phyloP scores from a whole-genome alignment of 495 filamentous ascomycete species.

The Lasiosphaeris hirsuta region DNA sequence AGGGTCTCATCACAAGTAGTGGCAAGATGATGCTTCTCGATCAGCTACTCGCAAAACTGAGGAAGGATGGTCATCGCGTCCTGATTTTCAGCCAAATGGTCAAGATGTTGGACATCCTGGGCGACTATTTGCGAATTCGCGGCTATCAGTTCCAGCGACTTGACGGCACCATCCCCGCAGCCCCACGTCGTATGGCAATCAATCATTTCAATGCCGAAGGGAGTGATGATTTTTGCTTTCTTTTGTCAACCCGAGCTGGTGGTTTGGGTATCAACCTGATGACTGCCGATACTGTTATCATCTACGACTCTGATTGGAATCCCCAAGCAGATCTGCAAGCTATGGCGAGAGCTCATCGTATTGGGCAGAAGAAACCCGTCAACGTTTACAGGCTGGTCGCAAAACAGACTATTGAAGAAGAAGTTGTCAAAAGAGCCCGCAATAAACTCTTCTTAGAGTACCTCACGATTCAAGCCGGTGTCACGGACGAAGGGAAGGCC shows the following conservation, averaged over 20 bases:
- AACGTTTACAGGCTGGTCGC: constrained; percentile 93
- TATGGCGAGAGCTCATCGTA: constrained; percentile 97
- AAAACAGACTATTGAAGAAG: constrained; percentile 97
- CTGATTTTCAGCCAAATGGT: constrained; percentile 99
- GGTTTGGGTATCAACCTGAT: constrained; percentile 97
- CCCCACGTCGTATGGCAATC: constrained; percentile 82
- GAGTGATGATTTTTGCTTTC: constrained; percentile 93
- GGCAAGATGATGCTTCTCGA: constrained; percentile 99
- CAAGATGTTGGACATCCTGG: constrained; percentile 93
- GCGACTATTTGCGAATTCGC: constrained; percentile 85
- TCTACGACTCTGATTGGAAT: constrained; percentile 99
- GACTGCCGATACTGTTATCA: constrained; percentile 96
- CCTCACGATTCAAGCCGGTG: constrained; percentile 92
- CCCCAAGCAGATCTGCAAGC: constrained; percentile 97
- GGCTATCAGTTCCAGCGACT: constrained; percentile 90
- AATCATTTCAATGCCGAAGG: constrained; percentile 96
- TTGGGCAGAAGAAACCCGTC: constrained; percentile 93
- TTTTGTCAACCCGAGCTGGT: constrained; percentile 91
- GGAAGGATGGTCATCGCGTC: constrained; percentile 87
- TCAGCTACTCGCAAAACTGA: constrained; percentile 85
- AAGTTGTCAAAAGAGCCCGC: constrained; percentile 89
- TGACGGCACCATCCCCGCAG: constrained; percentile 89
- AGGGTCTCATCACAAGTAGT: constrained; percentile 89
- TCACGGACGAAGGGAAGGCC: constrained; percentile 86
- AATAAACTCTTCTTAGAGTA: constrained; percentile 99